phyloP scores from a whole-genome alignment of 106 monocot species.

The Allium sativum region DNA sequence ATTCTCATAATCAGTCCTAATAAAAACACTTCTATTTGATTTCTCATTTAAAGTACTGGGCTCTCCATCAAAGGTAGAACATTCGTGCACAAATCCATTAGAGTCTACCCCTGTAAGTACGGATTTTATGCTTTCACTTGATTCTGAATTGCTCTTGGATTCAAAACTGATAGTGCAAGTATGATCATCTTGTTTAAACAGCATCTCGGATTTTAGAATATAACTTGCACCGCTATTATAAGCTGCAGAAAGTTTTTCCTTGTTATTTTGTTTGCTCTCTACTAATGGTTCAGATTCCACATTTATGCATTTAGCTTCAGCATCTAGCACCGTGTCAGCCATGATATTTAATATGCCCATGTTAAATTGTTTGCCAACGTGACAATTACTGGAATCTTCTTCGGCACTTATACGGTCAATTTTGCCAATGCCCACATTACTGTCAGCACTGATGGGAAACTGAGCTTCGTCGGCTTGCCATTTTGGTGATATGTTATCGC shows the following conservation, averaged over 20 bases:
- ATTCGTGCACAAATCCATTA: constrained; percentile 23
- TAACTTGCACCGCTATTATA: neutral
- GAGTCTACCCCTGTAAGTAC: constrained; percentile 14
- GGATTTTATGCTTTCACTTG: constrained; percentile 8
- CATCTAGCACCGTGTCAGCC: constrained; percentile 9
- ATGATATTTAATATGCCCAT: neutral
- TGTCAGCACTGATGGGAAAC: neutral
- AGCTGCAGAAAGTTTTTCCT: constrained; percentile 1
- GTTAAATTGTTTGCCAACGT: constrained; percentile 7
- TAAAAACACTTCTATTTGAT: constrained; percentile 25
- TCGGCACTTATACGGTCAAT: constrained; percentile 1
- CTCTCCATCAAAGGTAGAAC: constrained; percentile 28
- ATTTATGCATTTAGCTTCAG: neutral
- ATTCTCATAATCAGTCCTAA: constrained; percentile 64
- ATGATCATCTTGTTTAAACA: constrained; percentile 3
- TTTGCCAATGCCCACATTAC: constrained; percentile 8
- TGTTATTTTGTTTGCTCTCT: constrained; percentile 2
- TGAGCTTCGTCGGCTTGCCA: constrained; percentile 16
- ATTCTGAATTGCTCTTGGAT: constrained; percentile 4
- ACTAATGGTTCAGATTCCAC: constrained; percentile 7
- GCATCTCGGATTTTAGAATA: constrained; percentile 9
- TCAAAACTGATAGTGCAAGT: constrained; percentile 9
- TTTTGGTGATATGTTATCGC: constrained; percentile 3
- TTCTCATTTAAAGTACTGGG: constrained; percentile 55
- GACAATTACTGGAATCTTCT: constrained; percentile 12